These are phyloP conservation scores for Trichoderma brevicompactum DNA, from an alignment of 2,329 filamentous ascomycete genomes.

Conservation along the genomic window DNA sequence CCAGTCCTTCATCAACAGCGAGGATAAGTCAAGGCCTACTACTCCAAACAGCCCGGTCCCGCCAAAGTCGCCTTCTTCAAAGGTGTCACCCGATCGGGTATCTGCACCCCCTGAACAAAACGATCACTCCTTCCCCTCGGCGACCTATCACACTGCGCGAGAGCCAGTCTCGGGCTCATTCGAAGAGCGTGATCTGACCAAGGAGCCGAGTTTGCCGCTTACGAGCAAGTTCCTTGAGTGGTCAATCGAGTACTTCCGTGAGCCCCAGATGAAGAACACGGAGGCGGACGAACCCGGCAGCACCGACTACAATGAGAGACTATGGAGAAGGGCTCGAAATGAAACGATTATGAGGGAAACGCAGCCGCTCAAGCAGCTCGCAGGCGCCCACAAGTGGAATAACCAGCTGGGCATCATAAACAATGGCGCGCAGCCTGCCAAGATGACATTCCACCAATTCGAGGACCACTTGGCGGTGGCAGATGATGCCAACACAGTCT, in stretches of 20 bases:
- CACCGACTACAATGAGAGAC: slow-evolving; percentile 90
- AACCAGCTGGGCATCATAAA: slow-evolving; percentile 81
- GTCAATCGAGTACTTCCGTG: slow-evolving; percentile 97
- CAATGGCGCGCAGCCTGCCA: slow-evolving; percentile 85
- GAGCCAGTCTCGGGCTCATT: slow-evolving; percentile 82
- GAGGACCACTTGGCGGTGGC: slow-evolving; percentile 94
- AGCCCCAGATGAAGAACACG: slow-evolving; percentile 96
- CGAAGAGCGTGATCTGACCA: slow-evolving; percentile 61
- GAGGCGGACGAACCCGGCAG: slow-evolving; percentile 96
- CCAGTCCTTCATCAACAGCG: slow-evolving; percentile 59
- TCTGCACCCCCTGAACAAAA: slow-evolving; percentile 71
- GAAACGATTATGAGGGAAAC: slow-evolving; percentile 91
- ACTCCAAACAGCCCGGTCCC: slow-evolving; percentile 39
- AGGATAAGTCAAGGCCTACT: slow-evolving; percentile 47
- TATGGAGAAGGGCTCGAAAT: slow-evolving; percentile 92
- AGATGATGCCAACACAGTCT: slow-evolving; percentile 88
- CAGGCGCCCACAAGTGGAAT: slow-evolving; percentile 85
- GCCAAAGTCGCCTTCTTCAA: slow-evolving; percentile 41
- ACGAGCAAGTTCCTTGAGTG: slow-evolving; percentile 87
- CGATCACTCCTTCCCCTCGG: slow-evolving; percentile 66
- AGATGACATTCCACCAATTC: slow-evolving; percentile 97
- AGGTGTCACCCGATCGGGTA: slow-evolving; percentile 49
- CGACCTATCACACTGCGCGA: slow-evolving; percentile 75
- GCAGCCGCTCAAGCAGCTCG: slow-evolving; percentile 88
- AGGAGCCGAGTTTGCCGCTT: slow-evolving; percentile 71